Evolutionary conservation across 2,329 filamentous ascomycete species (phyloP), one percentile per base, ranked within the genome.

Genomic region (Fusarium ambrosium): DNA sequence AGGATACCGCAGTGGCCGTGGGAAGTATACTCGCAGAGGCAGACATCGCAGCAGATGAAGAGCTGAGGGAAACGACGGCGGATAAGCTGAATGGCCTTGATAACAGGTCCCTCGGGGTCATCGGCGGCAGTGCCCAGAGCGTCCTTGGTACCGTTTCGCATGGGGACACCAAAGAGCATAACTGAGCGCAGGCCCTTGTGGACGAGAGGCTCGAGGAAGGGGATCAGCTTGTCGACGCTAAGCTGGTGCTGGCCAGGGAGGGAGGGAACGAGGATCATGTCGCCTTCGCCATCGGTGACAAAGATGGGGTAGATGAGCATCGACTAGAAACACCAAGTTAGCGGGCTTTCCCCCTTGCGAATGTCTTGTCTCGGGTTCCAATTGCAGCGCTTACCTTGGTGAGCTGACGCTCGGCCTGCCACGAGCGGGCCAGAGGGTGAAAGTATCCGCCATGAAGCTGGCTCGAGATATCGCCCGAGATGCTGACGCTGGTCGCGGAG

Each of bases 251-350:
- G 96, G 82, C 95, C 95, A 2, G 97, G 97, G 5, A 99, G 90
- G 22, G 95, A 98, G 61, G 95, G 93, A 67, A 99, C 97, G 18
- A 93, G 88, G 16, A 92, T 93, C 86, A 98, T 94, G 86, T 98
- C 96, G 80, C 98, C 94, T 39, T 96, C 94, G 80, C 94, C 91
- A 84, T 99, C 97, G 79, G 97, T 97, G 75, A 99, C 91, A 87
- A 99, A 99, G 76, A 99, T 89, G 14, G 97, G 97, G 85, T 97
- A 98, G 80, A 99, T 98, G 80, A 99, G 92, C 97, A 98, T 98
- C 41, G 95, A 97, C 95, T 98, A 79, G 11, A 70, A 22, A 10
- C 51, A 37, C 4, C 8, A 43, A 34, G 70, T 79, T 70, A 79
- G 74, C 60, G 34, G 63, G 32, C 13, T 27, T 56, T 48, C 63